Base-by-base conservation (phyloP, 306 rosid genomes). In the Carpinus viminea region DNA sequence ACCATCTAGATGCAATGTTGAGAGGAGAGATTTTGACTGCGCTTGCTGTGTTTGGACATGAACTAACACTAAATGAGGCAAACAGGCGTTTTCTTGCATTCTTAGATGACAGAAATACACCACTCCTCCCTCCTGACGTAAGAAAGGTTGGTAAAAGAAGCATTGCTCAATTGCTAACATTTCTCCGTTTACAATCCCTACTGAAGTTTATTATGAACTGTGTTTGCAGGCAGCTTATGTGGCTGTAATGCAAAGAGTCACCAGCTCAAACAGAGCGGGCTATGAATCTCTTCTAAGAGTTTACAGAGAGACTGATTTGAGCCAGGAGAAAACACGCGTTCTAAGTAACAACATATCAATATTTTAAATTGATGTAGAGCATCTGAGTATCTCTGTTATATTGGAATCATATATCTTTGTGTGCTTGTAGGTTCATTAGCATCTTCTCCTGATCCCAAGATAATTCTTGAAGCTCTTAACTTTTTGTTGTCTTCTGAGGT, bases 261-360 rank as follows among this genome's bases (percentile, higher is more conserved):
- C 68, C 79, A 74, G 74, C 60, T 86, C 91, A 15, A 85, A 91
- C 78, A 85, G 88, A 77, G 71, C 55, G 61, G 92, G 80, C 77
- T 91, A 85, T 77, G 98, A 92, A 72, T 89, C 95, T 56, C 97
- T 92, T 70, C 85, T 92, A 78, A 88, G 88, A 85, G 56, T 95
- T 41, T 95, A 95, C 54, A 86, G 92, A 80, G 98, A 95, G 86
- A 85, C 88, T 72, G 98, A 92, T 82, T 79, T 88, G 43, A 91
- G 98, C 86, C 92, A 91, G 88, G 98, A 95, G 90, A 95, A 89
- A 88, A 91, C 93, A 51, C 93, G 97, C 78, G 85, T 95, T 86
- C 84, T 95, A 79, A 79, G 98, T 95, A 91, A 86, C 65, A 66
- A 69, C 51, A 17, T 52, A 28, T 64, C 36, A 16, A 52, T 9